Evolutionary conservation across 805 yeast genomes (phyloP).

Genomic region (Clavispora santaluciae): DNA sequence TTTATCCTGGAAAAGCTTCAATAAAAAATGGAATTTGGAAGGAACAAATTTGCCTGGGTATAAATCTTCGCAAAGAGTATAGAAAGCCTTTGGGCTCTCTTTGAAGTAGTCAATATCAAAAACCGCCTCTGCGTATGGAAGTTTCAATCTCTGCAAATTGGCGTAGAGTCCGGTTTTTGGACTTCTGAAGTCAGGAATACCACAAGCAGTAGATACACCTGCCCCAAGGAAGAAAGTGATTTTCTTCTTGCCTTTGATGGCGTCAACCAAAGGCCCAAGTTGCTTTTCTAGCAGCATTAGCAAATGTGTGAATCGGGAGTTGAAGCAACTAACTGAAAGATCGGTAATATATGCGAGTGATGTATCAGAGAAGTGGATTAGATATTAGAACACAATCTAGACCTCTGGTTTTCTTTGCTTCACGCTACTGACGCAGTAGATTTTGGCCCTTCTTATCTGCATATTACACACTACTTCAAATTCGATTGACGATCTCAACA

Average conservation of each 20-base stretch:
- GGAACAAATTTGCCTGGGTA: constrained; percentile 88
- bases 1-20: constrained; percentile 63
- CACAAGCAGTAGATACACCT: constrained; percentile 89
- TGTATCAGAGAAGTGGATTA: no score
- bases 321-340: no score
- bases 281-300: constrained; percentile 2
- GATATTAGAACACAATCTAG: no score
- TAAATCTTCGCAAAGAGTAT: constrained; percentile 74
- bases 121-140: constrained; percentile 95
- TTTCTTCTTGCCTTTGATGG: constrained; percentile 32
- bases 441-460: no score
- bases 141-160: constrained; percentile 63
- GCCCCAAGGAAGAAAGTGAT: constrained; percentile 82
- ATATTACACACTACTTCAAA: not conserved
- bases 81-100: constrained; percentile 77
- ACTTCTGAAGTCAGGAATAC: constrained; percentile 92
- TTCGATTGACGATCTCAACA: not conserved
- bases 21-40: constrained; percentile 72
- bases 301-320: no score
- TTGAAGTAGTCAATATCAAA: constrained; percentile 82
- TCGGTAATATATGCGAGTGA: no score
- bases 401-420: no score
- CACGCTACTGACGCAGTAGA: no score
- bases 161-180: constrained; percentile 87
- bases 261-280: constrained; percentile 27